Percentiles rank a stretch among this genome's conserved stretches.
Conservation (phyloP, 1,284 basidiomycete genomes). For the Rhodotorula sp. region DNA sequence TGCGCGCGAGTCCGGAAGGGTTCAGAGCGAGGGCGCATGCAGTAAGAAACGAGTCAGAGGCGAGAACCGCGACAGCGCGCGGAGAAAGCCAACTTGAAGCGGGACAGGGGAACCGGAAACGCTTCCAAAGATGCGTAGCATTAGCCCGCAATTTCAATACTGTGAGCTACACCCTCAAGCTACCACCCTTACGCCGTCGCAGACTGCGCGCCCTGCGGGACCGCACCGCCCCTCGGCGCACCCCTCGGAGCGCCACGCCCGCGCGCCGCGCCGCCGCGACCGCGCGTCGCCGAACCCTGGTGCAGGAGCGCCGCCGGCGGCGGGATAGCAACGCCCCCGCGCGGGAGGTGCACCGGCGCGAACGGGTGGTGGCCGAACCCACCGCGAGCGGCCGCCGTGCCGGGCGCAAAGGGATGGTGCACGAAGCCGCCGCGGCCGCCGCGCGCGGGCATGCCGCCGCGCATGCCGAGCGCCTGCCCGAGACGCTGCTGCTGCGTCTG, state of each 20-base stretch:
- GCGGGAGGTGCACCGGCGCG: constrained; percentile 2
- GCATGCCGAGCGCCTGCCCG: constrained; percentile 33
- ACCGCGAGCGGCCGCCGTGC: not conserved
- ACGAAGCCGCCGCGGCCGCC: constrained; percentile 2
- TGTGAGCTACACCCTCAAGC: too few relatives aligned
- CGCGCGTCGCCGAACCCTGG: constrained; percentile 1
- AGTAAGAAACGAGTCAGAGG: too few relatives aligned
- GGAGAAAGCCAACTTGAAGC: too few relatives aligned
- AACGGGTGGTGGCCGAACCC: constrained; percentile 7
- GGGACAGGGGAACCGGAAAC: too few relatives aligned
- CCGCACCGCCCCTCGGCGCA: not conserved
- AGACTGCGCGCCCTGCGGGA: not conserved
- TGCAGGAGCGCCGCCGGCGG: constrained; percentile 15
- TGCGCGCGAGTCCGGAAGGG: too few relatives aligned
- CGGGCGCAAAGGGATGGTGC: not conserved
- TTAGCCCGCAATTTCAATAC: too few relatives aligned
- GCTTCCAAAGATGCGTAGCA: too few relatives aligned
- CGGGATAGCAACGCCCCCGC: constrained; percentile 26
- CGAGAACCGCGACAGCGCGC: too few relatives aligned
- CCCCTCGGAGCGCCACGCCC: not conserved
- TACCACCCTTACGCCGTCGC: not conserved
- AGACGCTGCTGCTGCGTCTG: constrained; percentile 30
- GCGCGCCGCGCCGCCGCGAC: not conserved
- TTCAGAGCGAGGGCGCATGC: too few relatives aligned
- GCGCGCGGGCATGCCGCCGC: not conserved